Base-by-base conservation (phyloP, 306 rosid genomes). In the Erythrophleum fordii region DNA sequence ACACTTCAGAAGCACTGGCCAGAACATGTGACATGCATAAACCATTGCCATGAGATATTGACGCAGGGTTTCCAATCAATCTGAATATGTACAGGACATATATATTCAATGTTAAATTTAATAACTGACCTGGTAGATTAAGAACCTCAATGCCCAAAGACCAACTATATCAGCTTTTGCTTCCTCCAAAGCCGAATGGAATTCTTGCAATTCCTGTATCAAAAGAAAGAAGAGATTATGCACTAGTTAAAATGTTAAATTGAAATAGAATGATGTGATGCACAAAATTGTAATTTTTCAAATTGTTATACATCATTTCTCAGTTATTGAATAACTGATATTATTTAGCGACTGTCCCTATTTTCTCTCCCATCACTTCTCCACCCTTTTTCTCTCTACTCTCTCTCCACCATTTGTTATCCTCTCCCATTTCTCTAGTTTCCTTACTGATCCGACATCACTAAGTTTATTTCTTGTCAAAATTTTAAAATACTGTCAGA, bases 111-210 rank as follows among this genome's bases (percentile, higher is more conserved):
- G n/a, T 39, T n/a, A n/a, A 18, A 37, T 10, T 67, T 22, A 42
- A 45, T 37, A 46, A 71, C 85, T 52, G 56, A 95, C 98, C 96
- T 95, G 87, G 72, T 80, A 46, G 87, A 88, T 87, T 77, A 95
- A 81, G 81, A 91, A 95, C 82, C 81, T 86, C 83, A 95, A 80
- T 42, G 97, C 98, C 99, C 98, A 93, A 34, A 95, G 96, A 77
- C 99, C 99, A 69, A 95, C 99, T 79, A 95, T 93, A 78, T 95
- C 98, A 78, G 98, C 99, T 87, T 93, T 95, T 84, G 98, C 99
- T 88, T 93, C 98, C 91, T 93, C 99, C 65, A 95, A 67, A 86
- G 97, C 92, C 4, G 98, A 93, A 87, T 95, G 85, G 78, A 95
- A 91, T 84, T 95, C 99, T 93, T 95, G 90, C 73, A 95, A 85